Evolutionary conservation across 768 basidiomycete species (phyloP), one percentile per base, ranked within the genome.

Genomic region (Suillus spraguei): DNA sequence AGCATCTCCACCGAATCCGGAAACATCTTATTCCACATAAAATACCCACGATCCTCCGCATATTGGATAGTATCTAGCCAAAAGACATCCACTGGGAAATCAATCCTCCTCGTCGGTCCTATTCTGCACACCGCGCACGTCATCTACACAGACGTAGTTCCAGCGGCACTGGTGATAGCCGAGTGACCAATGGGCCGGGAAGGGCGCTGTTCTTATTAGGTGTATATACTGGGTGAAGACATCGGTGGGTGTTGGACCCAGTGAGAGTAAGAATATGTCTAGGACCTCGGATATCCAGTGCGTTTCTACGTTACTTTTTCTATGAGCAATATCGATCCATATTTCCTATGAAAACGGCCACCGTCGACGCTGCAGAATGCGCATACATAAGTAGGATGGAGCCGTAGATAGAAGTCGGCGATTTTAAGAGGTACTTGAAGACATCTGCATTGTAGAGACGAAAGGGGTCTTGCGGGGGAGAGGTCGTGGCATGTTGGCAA

Each of bases 201-300:
- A 81, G 5, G 90, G 88, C 0, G 92, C 86, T 0, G 90, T 85
- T 1, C 97, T 97, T 0, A 96, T 97, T 61, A 99, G 83, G 22
- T 80, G 76, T 0, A 93, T 83, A 71, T 96, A 98, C 72, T 98
- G 94, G 54, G 80, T 83, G 76, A 98, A 95, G 39, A 98, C 81
- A 3, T 92, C 88, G 13, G 83, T 79, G 10, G 94, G 88, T 0
- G 89, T 88, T 1, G 96, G 95, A 6, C 97, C 97, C n/a, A n/a
- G n/a, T 4, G 97, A 95, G 61, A 98, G 85, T 68, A 99, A 81
- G 79, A 99, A 94, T 13, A 97, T 74, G 74, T 99, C 97, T 60
- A 99, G 83, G 65, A 99, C 95, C 76, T 99, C 97, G 9, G 96
- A 94, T 65, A 98, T 88, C 97, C 97, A 99, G 73, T 99, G 97